These are phyloP conservation scores for Lepraria neglecta DNA, from an alignment of 495 filamentous ascomycete genomes.

Conservation along the genomic window DNA sequence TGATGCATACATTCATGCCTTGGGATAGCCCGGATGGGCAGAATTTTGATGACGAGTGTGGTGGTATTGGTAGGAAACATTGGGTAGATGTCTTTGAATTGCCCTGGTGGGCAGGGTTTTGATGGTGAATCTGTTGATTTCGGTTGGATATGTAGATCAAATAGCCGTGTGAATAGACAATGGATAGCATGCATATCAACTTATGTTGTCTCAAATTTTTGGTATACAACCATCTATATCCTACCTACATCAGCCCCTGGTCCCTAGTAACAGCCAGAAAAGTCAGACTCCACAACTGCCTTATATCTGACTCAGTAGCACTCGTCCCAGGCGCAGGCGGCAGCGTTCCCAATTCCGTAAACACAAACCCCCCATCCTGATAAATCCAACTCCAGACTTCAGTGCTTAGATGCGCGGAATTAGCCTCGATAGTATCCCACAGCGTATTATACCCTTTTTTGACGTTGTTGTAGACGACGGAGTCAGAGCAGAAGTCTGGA, in stretches of 20 bases:
- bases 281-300: conserved; percentile 10
- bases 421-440: conserved; percentile 55
- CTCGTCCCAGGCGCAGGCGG: neutral
- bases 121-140: no score
- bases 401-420: conserved; percentile 43
- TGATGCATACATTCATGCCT: no score
- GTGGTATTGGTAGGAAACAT: no score
- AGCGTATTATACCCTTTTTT: conserved; percentile 52
- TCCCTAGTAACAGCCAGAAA: conserved; percentile 1
- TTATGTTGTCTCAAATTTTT: no score
- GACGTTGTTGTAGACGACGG: conserved; percentile 25
- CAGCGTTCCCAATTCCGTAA: neutral
- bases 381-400: conserved; percentile 58
- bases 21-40: no score
- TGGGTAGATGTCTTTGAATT: no score
- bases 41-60: no score
- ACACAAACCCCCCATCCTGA: neutral
- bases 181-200: no score
- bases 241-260: neutral
- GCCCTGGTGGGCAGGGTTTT: no score
- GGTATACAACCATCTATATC: neutral
- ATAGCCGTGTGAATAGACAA: no score
- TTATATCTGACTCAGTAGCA: neutral
- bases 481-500: neutral
- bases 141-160: no score